These are phyloP conservation scores for Clitoria ternatea DNA, from an alignment of 306 rosid species.

Conservation along the genomic window DNA sequence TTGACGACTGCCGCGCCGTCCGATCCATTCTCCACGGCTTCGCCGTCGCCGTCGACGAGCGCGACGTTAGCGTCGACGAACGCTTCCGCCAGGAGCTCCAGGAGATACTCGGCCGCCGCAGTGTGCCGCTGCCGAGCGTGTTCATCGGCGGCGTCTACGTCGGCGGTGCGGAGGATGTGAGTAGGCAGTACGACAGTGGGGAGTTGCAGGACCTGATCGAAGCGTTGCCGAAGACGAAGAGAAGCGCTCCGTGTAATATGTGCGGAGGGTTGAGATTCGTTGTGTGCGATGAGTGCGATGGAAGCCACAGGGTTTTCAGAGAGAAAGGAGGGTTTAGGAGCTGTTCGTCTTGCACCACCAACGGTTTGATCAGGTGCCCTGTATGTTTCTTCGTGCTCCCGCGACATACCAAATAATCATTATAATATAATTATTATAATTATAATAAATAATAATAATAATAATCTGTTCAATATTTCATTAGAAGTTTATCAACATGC, in stretches of 20 bases:
- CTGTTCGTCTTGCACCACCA: slow-evolving; percentile 52
- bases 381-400: slow-evolving; percentile 39
- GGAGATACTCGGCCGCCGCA: slow-evolving; percentile 38
- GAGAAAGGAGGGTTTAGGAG: slow-evolving; percentile 49
- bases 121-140: slow-evolving; percentile 50
- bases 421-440: not conserved
- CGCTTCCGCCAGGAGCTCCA: slow-evolving; percentile 53
- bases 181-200: slow-evolving; percentile 54
- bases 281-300: slow-evolving; percentile 63
- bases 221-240: slow-evolving; percentile 44
- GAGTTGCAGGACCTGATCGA: slow-evolving; percentile 51
- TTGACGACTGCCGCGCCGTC: slow-evolving; percentile 63
- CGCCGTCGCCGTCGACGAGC: slow-evolving; percentile 63
- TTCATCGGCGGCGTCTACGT: slow-evolving; percentile 58
- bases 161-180: slow-evolving; percentile 72
- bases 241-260: slow-evolving; percentile 36
- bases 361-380: slow-evolving; percentile 71
- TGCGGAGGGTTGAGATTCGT: slow-evolving; percentile 77
- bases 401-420: slow-evolving; percentile 33
- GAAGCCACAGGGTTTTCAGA: slow-evolving; percentile 66
- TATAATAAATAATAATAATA: too few species aligned
- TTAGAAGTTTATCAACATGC: too few species aligned
- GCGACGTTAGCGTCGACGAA: slow-evolving; percentile 75
- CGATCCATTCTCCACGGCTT: slow-evolving; percentile 60
- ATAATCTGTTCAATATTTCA: too few species aligned